phyloP scores from a whole-genome alignment of 2,329 filamentous ascomycete genomes.

The Zopfia rhizophila region DNA sequence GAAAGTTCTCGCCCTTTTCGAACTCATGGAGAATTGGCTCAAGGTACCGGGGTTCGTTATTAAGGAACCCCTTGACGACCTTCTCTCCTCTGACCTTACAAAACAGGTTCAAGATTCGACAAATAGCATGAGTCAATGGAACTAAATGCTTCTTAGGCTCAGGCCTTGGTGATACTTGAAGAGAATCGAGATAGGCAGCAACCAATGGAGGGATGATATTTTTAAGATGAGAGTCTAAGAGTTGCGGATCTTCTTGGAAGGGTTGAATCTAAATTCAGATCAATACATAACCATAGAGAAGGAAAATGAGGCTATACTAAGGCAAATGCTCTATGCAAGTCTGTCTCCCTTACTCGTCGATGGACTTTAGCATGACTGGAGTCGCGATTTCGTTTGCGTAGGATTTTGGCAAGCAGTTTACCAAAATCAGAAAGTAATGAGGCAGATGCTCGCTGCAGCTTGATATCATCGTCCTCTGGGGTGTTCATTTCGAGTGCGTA shows the following conservation, averaged over 20 bases:
- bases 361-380: slow-evolving; percentile 41
- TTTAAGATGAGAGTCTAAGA: slow-evolving; percentile 86
- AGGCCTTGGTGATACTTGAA: slow-evolving; percentile 53
- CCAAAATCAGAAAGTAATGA: slow-evolving; percentile 42
- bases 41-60: slow-evolving; percentile 86
- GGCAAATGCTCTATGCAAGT: slow-evolving; percentile 53
- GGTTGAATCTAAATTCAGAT: slow-evolving; percentile 70
- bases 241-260: slow-evolving; percentile 94
- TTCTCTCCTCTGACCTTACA: slow-evolving; percentile 96
- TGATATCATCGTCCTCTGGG: slow-evolving; percentile 59
- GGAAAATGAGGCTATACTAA: slow-evolving; percentile 29
- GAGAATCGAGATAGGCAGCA: slow-evolving; percentile 76
- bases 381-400: slow-evolving; percentile 47
- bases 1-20: slow-evolving; percentile 64
- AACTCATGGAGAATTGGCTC: slow-evolving; percentile 81
- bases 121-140: slow-evolving; percentile 68
- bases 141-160: slow-evolving; percentile 33
- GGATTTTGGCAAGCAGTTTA: slow-evolving; percentile 45
- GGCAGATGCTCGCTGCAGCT: slow-evolving; percentile 56
- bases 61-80: slow-evolving; percentile 88
- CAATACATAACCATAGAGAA: neutral
- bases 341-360: slow-evolving; percentile 49
- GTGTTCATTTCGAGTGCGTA: slow-evolving; percentile 41
- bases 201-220: slow-evolving; percentile 79
- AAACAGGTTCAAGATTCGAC: slow-evolving; percentile 84